A percentile compares a stretch with the other conserved stretches of the same genome.
phyloP scores from a whole-genome alignment of 1,139 yeast species.

The Diutina rugosa region DNA sequence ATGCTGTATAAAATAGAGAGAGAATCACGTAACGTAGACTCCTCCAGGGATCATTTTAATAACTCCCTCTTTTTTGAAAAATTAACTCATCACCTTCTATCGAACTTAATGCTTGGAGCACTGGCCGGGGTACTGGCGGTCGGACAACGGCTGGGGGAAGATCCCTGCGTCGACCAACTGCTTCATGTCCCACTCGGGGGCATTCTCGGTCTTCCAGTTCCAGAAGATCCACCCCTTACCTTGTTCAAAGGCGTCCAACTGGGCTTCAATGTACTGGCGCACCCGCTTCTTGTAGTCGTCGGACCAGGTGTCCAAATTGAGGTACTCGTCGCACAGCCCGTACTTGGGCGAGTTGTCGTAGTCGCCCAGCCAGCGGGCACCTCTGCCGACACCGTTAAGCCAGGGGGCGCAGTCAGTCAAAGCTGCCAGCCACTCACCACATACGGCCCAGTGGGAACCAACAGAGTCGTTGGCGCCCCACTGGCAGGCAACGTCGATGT shows the following conservation, averaged over 20 bases:
- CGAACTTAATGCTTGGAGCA: constrained; percentile 20
- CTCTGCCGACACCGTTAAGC: constrained; percentile 86
- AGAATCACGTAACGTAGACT: too few relatives aligned
- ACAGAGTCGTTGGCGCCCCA: constrained; percentile 38
- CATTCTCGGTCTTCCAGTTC: constrained; percentile 82
- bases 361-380: constrained; percentile 75
- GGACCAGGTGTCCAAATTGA: constrained; percentile 50
- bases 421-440: constrained; percentile 94
- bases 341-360: constrained; percentile 35
- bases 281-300: constrained; percentile 40
- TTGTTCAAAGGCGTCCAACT: constrained; percentile 68
- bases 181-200: constrained; percentile 80
- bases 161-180: constrained; percentile 42
- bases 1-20: too few relatives aligned
- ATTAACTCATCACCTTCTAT: too few relatives aligned
- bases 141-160: constrained; percentile 69
- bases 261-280: constrained; percentile 75
- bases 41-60: too few relatives aligned
- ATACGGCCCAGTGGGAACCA: constrained; percentile 64
- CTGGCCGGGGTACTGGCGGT: constrained; percentile 58
- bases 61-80: too few relatives aligned
- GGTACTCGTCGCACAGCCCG: constrained; percentile 54
- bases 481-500: constrained; percentile 47
- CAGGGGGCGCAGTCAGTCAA: constrained; percentile 85
- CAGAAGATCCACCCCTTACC: constrained; percentile 80